Percentiles rank a stretch among this genome's conserved stretches.
These are phyloP conservation scores for Crataegus laevigata DNA, from an alignment of 306 rosid species.

Conservation along the genomic window DNA sequence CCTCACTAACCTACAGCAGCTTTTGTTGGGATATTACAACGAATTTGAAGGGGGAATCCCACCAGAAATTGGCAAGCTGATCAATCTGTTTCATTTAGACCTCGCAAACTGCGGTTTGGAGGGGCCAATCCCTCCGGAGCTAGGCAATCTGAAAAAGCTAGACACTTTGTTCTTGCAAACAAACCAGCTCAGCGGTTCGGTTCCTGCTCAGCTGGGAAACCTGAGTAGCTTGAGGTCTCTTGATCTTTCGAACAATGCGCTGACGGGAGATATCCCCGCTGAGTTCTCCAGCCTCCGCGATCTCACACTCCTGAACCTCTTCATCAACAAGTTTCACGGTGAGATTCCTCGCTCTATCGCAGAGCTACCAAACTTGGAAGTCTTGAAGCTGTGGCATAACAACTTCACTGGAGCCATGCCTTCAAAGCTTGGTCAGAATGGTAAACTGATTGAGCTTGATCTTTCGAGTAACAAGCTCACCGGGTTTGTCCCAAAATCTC, in stretches of 20 bases:
- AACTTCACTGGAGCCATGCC: constrained; percentile 81
- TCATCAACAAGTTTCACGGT: constrained; percentile 80
- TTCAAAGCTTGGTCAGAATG: constrained; percentile 63
- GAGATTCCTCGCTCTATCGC: constrained; percentile 60
- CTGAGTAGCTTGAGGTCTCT: constrained; percentile 51
- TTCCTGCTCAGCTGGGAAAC: constrained; percentile 66
- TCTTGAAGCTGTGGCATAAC: constrained; percentile 73
- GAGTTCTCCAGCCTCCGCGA: constrained; percentile 57
- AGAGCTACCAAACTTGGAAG: constrained; percentile 62
- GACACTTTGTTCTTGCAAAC: constrained; percentile 82
- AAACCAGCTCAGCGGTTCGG: constrained; percentile 60
- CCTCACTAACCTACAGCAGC: constrained; percentile 45
- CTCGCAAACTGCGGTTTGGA: constrained; percentile 69
- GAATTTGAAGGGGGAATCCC: constrained; percentile 76
- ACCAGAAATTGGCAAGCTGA: constrained; percentile 43
- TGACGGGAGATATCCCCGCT: constrained; percentile 60
- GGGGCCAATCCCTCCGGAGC: constrained; percentile 68
- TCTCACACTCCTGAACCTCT: constrained; percentile 64
- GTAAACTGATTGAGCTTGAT: constrained; percentile 57
- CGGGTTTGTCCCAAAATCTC: constrained; percentile 55
- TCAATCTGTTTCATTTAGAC: constrained; percentile 64
- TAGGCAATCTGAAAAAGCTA: constrained; percentile 53
- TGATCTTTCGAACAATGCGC: constrained; percentile 74
- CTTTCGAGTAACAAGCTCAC: constrained; percentile 86
- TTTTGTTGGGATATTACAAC: constrained; percentile 72